phyloP scores from a whole-genome alignment of 306 rosid species.

The Prunus fruticosa region DNA sequence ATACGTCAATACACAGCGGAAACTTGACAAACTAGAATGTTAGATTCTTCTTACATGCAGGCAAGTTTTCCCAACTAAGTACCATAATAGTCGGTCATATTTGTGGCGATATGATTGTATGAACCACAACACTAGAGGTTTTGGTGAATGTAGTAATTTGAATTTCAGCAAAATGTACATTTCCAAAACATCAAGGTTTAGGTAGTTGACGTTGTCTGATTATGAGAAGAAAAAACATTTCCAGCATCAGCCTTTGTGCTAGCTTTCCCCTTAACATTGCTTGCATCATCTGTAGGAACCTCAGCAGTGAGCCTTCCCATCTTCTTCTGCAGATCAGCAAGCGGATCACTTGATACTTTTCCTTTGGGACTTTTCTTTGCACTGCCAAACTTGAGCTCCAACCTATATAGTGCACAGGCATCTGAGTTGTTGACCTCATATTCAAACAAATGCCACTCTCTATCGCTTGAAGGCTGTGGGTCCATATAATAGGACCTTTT shows the following conservation, averaged over 20 bases:
- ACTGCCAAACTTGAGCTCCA: slow-evolving; percentile 84
- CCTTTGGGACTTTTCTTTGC: slow-evolving; percentile 85
- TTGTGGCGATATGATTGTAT: background rate
- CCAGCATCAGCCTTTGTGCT: slow-evolving; percentile 54
- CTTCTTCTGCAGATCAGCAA: slow-evolving; percentile 95
- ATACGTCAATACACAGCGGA: too few relatives aligned
- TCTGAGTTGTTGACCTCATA: slow-evolving; percentile 92
- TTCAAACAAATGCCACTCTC: slow-evolving; percentile 96
- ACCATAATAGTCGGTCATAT: background rate
- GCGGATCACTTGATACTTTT: slow-evolving; percentile 66
- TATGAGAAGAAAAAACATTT: slow-evolving; percentile 51
- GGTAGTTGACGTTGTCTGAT: slow-evolving; percentile 5
- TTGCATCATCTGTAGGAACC: slow-evolving; percentile 62
- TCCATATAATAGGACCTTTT: slow-evolving; percentile 98
- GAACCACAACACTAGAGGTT: background rate
- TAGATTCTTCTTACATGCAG: background rate
- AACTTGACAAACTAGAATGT: background rate
- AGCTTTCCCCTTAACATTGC: slow-evolving; percentile 56
- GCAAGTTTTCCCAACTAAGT: background rate
- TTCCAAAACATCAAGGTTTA: background rate
- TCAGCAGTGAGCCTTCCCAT: slow-evolving; percentile 97
- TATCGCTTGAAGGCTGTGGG: slow-evolving; percentile 79
- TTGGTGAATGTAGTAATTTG: too few relatives aligned
- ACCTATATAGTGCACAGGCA: slow-evolving; percentile 82
- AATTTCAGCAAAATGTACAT: background rate